Evolutionary conservation across 306 rosid species (phyloP), one percentile per base, ranked within the genome.

Genomic region (Dalbergia cultrata): DNA sequence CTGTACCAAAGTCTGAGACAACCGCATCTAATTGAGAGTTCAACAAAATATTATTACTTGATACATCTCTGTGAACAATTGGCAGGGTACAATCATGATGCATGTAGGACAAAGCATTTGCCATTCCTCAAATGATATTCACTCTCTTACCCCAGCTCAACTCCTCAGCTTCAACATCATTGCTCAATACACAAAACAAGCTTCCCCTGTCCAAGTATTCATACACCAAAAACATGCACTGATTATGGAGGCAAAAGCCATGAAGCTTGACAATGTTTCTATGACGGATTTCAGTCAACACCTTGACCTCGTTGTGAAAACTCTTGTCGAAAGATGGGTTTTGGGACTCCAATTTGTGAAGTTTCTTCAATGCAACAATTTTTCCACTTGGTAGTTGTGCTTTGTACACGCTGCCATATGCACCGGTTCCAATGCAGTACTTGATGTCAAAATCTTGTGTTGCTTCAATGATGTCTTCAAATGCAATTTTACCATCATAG

Each of bases 201-300:
- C 81, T 76, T 12, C 81, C 73, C 37, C 31, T 37, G 76, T 76
- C 85, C 78, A 82, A 50, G 26, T 76, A 82, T 52, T 82, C 67
- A 18, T 76, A 82, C 1, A 76, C n/a, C 5, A 76, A 39, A 69
- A 82, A 82, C 81, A 59, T 82, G 67, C 67, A 68, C 0, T 31
- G 31, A 1, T 75, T 59, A 19, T 75, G 85, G 19, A 75, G 73
- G 5, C 81, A 81, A 16, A 44, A 81, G 0, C 81, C 85, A 22
- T 81, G 33, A 10, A 82, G 74, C 65, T 39, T 76, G 11, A 75
- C 39, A 39, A 82, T 75, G 52, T 69, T 76, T 5, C 12, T 47
- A 5, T 76, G 67, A 3, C 14, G 60, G 0, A 81, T 75, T 31
- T 49, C 39, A 8, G 59, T 45, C 21, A 81, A 68, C 50, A 75